These are phyloP conservation scores for Xylona heveae DNA, from an alignment of 495 filamentous ascomycete genomes.

Conservation along the genomic window DNA sequence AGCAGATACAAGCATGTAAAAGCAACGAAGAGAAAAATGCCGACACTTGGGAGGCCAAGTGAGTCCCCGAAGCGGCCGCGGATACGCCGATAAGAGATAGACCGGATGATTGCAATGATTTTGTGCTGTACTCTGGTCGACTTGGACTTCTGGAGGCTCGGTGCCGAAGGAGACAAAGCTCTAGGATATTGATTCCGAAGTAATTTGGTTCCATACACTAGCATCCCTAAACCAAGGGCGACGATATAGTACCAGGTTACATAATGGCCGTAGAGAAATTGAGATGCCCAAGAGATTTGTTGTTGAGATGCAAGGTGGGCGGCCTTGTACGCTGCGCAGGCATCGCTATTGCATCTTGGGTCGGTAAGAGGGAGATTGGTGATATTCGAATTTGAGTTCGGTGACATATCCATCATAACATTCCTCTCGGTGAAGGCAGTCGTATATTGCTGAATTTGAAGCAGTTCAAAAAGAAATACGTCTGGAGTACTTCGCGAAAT, in stretches of 20 bases:
- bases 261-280: slow-evolving; percentile 17
- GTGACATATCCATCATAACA: too few species aligned
- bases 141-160: not conserved
- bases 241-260: slow-evolving; percentile 15
- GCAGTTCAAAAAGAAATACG: too few species aligned
- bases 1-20: slow-evolving; percentile 5
- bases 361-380: slow-evolving; percentile 15
- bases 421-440: too few species aligned
- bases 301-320: slow-evolving; percentile 15
- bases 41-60: slow-evolving; percentile 14
- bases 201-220: too few species aligned
- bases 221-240: slow-evolving; percentile 12
- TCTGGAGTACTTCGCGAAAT: too few species aligned
- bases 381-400: slow-evolving; percentile 3
- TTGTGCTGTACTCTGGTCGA: slow-evolving; percentile 4
- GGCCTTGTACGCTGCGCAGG: slow-evolving; percentile 15
- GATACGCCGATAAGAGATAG: slow-evolving; percentile 14
- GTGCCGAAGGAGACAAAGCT: too few species aligned
- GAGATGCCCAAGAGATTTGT: slow-evolving; percentile 11
- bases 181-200: too few species aligned
- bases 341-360: slow-evolving; percentile 15
- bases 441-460: too few species aligned
- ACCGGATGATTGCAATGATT: slow-evolving; percentile 10
- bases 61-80: slow-evolving; percentile 8
- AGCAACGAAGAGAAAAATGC: slow-evolving; percentile 10